Evolutionary conservation across 2,329 filamentous ascomycete genomes (phyloP), one percentile per base, ranked within the genome.

Genomic region (Monosporascus cannonballus): DNA sequence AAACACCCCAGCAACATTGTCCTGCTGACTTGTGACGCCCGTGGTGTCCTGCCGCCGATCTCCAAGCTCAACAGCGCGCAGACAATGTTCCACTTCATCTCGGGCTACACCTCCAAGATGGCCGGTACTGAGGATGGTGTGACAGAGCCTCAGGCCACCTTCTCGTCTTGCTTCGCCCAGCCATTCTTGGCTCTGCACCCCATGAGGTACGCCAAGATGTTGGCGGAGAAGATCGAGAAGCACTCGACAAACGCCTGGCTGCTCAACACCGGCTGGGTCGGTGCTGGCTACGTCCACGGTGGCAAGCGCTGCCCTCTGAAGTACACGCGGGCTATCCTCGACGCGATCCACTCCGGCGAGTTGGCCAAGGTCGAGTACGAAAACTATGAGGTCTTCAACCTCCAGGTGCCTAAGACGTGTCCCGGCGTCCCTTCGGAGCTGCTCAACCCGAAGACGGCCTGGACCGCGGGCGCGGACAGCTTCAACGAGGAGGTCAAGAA

Each of bases 81-180:
- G 79, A 96, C 91, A 73, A 97, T 99, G 93, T 99, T 97, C 87
- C 94, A 99, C 83, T 99, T 99, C 85, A 99, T 99, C 76, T 96
- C 90, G 18, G 94, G 94, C 65, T 99, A 99, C 83, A 99, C 94
- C 59, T 97, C 93, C 70, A 99, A 99, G 86, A 99, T 99, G 94
- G 94, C 94, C 60, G 94, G 94, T 68, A 99, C 94, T 36, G 94
- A 99, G 78, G 90, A 96, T 61, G 94, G 94, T 68, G 85, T 99
- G 60, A 95, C 89, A 9, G 94, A 99, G 77, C 94, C 94, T 60
- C 90, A 97, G 76, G 94, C 94, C 24, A 99, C 94, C 67, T 99
- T 99, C 85, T 97, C 92, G 25, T 95, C 92, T 50, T 99, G 94
- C 85, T 99, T 99, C 76, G 94, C 94, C 52, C 94, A 99, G 78